Evolutionary conservation across 306 rosid species (phyloP), one percentile per base, ranked within the genome.

Genomic region (Casuarina glauca): DNA sequence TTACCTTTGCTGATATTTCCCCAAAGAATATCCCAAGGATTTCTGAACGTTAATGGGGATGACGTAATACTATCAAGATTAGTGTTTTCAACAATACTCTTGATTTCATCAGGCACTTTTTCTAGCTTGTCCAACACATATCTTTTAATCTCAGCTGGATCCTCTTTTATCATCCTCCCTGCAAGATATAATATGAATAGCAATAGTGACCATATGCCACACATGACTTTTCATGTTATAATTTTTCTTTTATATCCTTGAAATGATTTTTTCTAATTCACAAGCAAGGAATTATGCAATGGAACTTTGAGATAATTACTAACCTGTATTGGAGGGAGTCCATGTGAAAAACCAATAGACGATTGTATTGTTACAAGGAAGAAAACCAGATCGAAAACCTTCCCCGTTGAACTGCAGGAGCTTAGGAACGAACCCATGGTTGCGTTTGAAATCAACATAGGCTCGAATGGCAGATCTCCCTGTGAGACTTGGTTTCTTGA

Each of bases 91-190:
- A 62, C 6, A 32, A 72, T 68, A 73, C 57, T 77, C 75, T 73
- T 88, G 54, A 76, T 35, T 72, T 82, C 67, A 43, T 72, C 88
- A 5, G 92, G 85, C 51, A 86, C 44, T 2, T 77, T 81, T 84
- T 82, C 90, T 46, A 88, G 85, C 81, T 87, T 88, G 75, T 79
- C 78, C 57, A 87, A 60, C 77, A 89, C 88, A 73, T n/a, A 75
- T 61, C 87, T 74, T 85, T 89, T 80, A 26, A 88, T 13, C 60
- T 85, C 70, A n/a, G 79, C 78, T 61, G 89, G 86, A 51, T 86
- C 58, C n/a, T 76, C 69, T 36, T 76, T 76, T 57, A 50, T 72
- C 84, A 79, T 88, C 70, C 77, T 80, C 53, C 84, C 98, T 89
- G 53, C 74, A 26, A 38, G 50, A 70, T 45, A 55, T 0, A 26